phyloP scores from a whole-genome alignment of 1,284 basidiomycete species.

The Naganishia albida region DNA sequence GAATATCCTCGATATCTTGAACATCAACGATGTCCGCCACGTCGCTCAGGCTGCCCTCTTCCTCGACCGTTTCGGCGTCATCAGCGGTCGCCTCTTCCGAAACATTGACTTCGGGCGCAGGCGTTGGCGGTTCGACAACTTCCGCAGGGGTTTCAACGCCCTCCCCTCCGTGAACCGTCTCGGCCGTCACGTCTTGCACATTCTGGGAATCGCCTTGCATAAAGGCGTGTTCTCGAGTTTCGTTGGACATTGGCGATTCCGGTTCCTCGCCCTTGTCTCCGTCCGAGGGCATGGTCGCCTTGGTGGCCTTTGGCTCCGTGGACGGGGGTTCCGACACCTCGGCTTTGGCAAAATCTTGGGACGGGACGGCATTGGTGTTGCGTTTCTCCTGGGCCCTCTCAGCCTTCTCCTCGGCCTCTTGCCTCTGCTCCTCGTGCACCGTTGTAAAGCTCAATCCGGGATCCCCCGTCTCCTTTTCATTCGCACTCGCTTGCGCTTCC shows the following conservation, averaged over 20 bases:
- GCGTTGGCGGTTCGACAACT: constrained; percentile 18
- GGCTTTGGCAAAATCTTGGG: background rate
- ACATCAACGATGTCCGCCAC: background rate
- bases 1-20: constrained; percentile 27
- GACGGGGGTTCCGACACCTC: background rate
- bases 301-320: background rate
- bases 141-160: constrained; percentile 3
- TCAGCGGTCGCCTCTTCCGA: background rate
- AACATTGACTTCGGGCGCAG: background rate
- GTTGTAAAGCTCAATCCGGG: background rate
- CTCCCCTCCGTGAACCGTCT: background rate
- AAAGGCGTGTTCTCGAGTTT: constrained; percentile 3
- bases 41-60: background rate
- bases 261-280: constrained; percentile 13
- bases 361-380: background rate
- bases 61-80: background rate
- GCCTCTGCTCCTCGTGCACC: background rate
- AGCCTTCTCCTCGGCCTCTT: background rate
- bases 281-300: background rate
- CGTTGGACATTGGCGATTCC: constrained; percentile 16
- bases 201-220: background rate
- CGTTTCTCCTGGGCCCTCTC: background rate
- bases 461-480: constrained; percentile 23
- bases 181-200: background rate
- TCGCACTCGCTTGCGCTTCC: constrained; percentile 2